These are phyloP conservation scores for Atkinsonella texensis DNA, from an alignment of 2,329 filamentous ascomycete species.

Conservation along the genomic window DNA sequence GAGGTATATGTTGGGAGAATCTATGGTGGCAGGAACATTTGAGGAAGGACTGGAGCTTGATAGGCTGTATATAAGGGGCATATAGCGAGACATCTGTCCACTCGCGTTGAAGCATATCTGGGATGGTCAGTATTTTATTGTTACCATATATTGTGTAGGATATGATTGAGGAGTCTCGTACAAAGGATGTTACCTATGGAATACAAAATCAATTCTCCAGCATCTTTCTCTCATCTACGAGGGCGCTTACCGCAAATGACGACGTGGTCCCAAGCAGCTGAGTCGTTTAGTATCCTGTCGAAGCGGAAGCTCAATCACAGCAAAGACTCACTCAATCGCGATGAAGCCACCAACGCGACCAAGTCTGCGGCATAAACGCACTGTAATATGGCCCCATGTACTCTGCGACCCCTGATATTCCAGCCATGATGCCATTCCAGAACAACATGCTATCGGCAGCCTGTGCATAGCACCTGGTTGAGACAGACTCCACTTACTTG, in stretches of 20 bases:
- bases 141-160: slow-evolving; percentile 1
- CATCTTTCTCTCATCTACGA: too few relatives aligned
- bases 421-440: neutral
- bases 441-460: neutral
- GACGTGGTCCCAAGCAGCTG: neutral
- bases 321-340: too few relatives aligned
- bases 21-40: neutral
- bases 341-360: too few relatives aligned
- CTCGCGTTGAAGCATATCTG: neutral
- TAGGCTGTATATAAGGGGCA: neutral
- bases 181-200: neutral
- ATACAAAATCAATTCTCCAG: neutral
- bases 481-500: slow-evolving; percentile 1
- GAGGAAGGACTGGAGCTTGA: neutral
- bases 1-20: neutral
- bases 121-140: neutral
- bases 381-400: too few relatives aligned
- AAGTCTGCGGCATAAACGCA: neutral
- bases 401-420: neutral
- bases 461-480: neutral
- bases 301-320: too few relatives aligned
- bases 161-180: neutral
- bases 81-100: neutral
- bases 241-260: too few relatives aligned
- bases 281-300: too few relatives aligned